Percentiles rank a stretch among this genome's conserved stretches.
phyloP scores from a whole-genome alignment of 345 rosid genomes.

The Microcos paniculata region DNA sequence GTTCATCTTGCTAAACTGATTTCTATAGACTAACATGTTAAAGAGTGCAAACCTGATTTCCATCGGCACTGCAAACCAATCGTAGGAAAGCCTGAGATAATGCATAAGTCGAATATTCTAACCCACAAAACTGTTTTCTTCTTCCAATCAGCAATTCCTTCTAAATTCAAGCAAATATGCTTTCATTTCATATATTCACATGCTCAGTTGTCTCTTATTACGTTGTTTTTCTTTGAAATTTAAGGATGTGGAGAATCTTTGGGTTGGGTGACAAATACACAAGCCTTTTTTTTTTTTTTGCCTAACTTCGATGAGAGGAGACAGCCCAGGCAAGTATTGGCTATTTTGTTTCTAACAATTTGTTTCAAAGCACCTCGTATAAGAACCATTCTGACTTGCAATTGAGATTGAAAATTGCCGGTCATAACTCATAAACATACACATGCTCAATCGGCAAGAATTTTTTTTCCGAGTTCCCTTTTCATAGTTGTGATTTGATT shows the following conservation, averaged over 20 bases:
- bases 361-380: no score
- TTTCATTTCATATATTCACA: background rate
- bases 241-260: background rate
- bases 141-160: background rate
- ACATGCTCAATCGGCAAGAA: no score
- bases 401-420: no score
- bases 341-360: background rate
- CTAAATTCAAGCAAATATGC: background rate
- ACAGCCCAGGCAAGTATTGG: background rate
- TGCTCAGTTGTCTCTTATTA: background rate
- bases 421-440: no score
- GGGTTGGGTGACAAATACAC: no score
- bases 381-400: no score
- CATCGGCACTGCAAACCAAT: background rate
- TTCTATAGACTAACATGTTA: background rate
- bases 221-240: background rate
- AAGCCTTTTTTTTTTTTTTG: background rate
- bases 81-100: background rate
- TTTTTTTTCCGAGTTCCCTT: no score
- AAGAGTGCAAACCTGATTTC: background rate
- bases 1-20: background rate
- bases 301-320: background rate
- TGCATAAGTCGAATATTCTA: background rate
- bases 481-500: no score
- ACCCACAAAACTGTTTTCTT: background rate